Base-by-base conservation (phyloP, 2,329 filamentous ascomycete genomes). In the Aquanectria penicillioides region DNA sequence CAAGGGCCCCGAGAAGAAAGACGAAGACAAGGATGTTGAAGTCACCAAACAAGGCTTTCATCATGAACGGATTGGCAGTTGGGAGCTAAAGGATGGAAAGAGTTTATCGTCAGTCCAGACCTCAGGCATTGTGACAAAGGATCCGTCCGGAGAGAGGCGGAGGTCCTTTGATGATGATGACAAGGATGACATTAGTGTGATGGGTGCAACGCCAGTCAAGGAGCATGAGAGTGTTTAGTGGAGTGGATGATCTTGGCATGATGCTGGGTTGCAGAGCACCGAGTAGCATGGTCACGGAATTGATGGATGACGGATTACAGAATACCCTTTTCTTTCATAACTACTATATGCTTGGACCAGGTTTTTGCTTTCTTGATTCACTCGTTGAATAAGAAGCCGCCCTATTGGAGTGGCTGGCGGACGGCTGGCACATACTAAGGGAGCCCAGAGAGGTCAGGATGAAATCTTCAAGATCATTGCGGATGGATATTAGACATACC, bases 51-150 rank as follows among this genome's bases (percentile, higher is more conserved):
- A 69, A 6, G 81, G 81, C 1, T 70, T 64, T 5, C 72, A 73
- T 4, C 79, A 83, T 28, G 81, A 80, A 62, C 76, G 81, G 6
- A 68, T 79, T 12, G 81, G 81, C 2, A 83, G 81, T 66, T 84
- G 82, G 82, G 82, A 84, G 63, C 69, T 84, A 48, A 71, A 69
- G 13, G 59, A 59, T 2, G 63, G 59, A 5, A 68, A 31, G 13
- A 41, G 46, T 5, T 10, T 63, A 2, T 54, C 63, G 13, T 49
- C 48, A 6, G 38, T 40, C 3, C 61, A 61, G 13, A 59, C 40
- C 22, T 70, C 51, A 33, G 69, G 56, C 13, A 70, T 63, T 15
- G 66, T 69, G 20, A 71, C 69, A 3, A 65, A 66, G 17, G 66
- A 72, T 20, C 40, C 64, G 36, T 52, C 61, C 15, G 60, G 57